A percentile compares a stretch with the other conserved stretches of the same genome.
These are phyloP conservation scores for Lyophyllum decastes DNA, from an alignment of 768 basidiomycete species.

Conservation along the genomic window DNA sequence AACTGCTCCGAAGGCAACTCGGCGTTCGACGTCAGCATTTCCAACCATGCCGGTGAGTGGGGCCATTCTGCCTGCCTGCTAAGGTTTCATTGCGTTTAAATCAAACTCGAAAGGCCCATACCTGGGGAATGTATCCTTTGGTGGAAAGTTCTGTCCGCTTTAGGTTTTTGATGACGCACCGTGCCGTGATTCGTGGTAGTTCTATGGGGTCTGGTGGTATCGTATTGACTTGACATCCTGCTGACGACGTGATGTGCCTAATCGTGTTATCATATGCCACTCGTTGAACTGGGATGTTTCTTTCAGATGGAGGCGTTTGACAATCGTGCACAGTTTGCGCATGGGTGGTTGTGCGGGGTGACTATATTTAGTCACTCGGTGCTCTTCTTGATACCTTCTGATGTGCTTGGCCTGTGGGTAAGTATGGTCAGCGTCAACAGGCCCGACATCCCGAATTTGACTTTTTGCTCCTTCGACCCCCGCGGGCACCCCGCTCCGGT, in stretches of 20 bases:
- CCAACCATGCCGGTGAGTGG: constrained; percentile 21
- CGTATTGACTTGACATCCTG: neutral
- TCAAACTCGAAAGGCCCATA: too few species aligned
- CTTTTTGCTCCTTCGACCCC: too few species aligned
- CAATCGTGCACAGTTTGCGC: neutral
- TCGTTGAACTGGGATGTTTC: neutral
- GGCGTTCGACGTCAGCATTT: constrained; percentile 16
- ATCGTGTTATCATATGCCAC: neutral
- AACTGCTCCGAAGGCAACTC: constrained; percentile 27
- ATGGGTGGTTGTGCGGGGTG: neutral
- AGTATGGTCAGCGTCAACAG: too few species aligned
- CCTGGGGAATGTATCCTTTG: constrained; percentile 29
- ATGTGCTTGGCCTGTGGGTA: too few species aligned
- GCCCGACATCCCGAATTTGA: neutral
- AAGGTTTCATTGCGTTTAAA: neutral
- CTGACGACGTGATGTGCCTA: neutral
- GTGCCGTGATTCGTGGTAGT: neutral
- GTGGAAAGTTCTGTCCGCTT: constrained; percentile 11
- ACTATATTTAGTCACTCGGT: neutral
- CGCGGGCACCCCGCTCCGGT: neutral
- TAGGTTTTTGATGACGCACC: neutral
- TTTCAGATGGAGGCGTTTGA: too few species aligned
- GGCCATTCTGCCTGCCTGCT: neutral
- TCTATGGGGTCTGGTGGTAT: neutral
- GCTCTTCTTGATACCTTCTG: too few species aligned